Evolutionary conservation across 1,284 basidiomycete species (phyloP).

Genomic region (Heterobasidion annosum): DNA sequence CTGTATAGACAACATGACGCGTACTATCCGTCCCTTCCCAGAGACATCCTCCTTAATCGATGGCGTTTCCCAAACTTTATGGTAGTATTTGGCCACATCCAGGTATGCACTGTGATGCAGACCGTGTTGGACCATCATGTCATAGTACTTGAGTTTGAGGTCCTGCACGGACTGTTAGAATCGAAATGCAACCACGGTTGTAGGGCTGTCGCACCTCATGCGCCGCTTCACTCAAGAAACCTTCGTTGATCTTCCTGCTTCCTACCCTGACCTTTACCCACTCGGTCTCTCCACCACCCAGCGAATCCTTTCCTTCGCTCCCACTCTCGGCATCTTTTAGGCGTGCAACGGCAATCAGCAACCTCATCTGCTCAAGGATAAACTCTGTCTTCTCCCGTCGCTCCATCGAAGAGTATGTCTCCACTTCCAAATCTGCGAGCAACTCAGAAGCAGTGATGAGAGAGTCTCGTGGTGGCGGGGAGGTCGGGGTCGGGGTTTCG

Average conservation of each 20-base stretch:
- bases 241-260: slow-evolving; percentile 90
- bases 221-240: slow-evolving; percentile 82
- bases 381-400: slow-evolving; percentile 98
- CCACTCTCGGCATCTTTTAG: slow-evolving; percentile 58
- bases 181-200: background rate
- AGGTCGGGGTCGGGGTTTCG: slow-evolving; percentile 27
- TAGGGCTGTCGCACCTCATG: slow-evolving; percentile 60
- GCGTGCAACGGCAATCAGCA: slow-evolving; percentile 66
- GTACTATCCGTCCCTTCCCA: slow-evolving; percentile 66
- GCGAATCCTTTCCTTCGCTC: slow-evolving; percentile 35
- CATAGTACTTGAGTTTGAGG: slow-evolving; percentile 93
- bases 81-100: slow-evolving; percentile 91
- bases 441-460: slow-evolving; percentile 82
- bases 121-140: slow-evolving; percentile 93
- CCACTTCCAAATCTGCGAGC: slow-evolving; percentile 92
- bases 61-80: slow-evolving; percentile 95
- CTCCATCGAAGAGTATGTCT: slow-evolving; percentile 99
- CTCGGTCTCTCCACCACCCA: slow-evolving; percentile 70
- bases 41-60: slow-evolving; percentile 77
- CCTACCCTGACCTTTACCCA: slow-evolving; percentile 92
- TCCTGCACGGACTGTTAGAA: slow-evolving; percentile 45
- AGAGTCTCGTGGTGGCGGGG: slow-evolving; percentile 49
- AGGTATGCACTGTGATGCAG: slow-evolving; percentile 82
- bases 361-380: slow-evolving; percentile 95
- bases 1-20: slow-evolving; percentile 18